Evolutionary conservation across 192 early-diverging fungal species (phyloP), one percentile per base, ranked within the genome.

Genomic region (Rhizoclosmatium sp.): DNA sequence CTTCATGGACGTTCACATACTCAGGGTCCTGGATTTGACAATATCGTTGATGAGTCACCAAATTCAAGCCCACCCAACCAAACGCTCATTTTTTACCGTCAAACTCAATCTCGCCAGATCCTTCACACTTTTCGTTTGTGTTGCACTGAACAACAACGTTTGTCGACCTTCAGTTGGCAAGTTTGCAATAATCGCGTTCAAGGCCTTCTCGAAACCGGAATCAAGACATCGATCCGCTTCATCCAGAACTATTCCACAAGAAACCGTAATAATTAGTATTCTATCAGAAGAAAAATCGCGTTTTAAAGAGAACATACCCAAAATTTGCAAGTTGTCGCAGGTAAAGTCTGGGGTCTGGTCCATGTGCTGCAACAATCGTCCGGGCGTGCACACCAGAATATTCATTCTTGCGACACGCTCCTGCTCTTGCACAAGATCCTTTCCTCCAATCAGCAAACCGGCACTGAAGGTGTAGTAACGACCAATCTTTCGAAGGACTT

Each of bases 141-240:
- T 99, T 3, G 98, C 98, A 49, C 96, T 98, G 71, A 99, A 99
- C 60, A 99, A 83, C 76, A 98, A 87, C 2, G 98, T 99, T 78
- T 97, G 96, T 42, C 98, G 87, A 47, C 75, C 75, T 42, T 93
- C 83, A 44, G 81, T 88, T 16, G 97, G 96, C 81, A 99, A 80
- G 74, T 95, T 92, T 41, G 84, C 88, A 48, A 99, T 90, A 78
- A 99, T 99, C 4, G 91, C 91, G 54, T 94, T 91, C 64, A 99
- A 89, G 48, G 93, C 92, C 71, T 92, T 92, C 80, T 98, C 95
- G 82, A 99, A 99, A 67, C 97, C 97, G 79, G 92, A 89, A 75
- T 99, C 97, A 75, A 99, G 83, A 91, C 97, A 95, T 74, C 97
- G 89, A 86, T 99, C 98, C 39, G 97, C 97, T 86, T 99, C 98